Conservation (phyloP, 306 rosid genomes). For the Luffa aegyptiaca region DNA sequence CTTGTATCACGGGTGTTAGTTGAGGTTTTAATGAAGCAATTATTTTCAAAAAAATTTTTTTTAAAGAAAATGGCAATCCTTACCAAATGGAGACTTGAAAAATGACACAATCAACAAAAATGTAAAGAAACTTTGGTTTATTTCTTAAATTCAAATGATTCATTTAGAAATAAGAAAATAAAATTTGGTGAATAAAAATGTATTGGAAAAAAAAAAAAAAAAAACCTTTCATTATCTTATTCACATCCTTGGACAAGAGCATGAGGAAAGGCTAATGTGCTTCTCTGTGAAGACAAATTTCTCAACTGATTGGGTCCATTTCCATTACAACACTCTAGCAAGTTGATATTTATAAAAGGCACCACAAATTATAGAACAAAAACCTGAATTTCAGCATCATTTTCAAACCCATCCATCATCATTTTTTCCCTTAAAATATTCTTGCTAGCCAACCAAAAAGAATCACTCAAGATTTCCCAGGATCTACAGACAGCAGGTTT, state of each 20-base stretch:
- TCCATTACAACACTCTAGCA: neutral
- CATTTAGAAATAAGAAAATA: neutral
- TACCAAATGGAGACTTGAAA: neutral
- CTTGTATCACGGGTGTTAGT: too few relatives aligned
- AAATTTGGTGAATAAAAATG: neutral
- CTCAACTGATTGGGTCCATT: neutral
- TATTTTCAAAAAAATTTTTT: too few relatives aligned
- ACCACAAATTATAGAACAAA: slow-evolving; percentile 1
- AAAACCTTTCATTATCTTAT: neutral
- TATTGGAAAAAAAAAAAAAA: neutral
- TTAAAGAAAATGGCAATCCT: neutral
- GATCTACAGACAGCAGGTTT: neutral
- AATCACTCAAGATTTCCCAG: neutral
- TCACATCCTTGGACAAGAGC: neutral
- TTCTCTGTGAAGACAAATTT: neutral
- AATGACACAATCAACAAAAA: neutral
- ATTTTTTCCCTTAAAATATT: neutral
- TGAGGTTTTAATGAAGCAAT: too few relatives aligned
- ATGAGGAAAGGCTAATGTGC: neutral
- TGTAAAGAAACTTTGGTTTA: neutral
- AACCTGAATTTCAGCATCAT: neutral
- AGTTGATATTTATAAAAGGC: neutral
- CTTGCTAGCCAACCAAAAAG: neutral
- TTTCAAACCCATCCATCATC: neutral
- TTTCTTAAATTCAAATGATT: neutral